Conservation (phyloP, 2,329 filamentous ascomycete species). For the Hymenoscyphus fructigenus region DNA sequence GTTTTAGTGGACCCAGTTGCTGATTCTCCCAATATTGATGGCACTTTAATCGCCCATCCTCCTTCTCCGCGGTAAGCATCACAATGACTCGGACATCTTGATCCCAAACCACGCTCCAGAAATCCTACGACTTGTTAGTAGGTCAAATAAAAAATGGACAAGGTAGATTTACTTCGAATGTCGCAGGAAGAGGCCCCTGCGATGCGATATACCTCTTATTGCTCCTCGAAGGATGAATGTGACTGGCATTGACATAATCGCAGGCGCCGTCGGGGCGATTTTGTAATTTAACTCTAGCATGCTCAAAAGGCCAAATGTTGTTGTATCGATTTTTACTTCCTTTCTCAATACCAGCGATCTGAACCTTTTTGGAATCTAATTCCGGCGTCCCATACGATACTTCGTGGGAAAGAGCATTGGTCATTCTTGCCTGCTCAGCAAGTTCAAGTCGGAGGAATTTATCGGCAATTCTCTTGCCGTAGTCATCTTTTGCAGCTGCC, state of each 20-base stretch:
- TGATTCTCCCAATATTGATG: slow-evolving; percentile 87
- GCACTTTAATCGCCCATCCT: slow-evolving; percentile 91
- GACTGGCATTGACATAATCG: slow-evolving; percentile 95
- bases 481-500: slow-evolving; percentile 64
- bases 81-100: slow-evolving; percentile 93
- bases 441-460: slow-evolving; percentile 83
- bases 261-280: slow-evolving; percentile 66
- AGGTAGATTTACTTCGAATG: slow-evolving; percentile 70
- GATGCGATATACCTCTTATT: slow-evolving; percentile 95
- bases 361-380: slow-evolving; percentile 46
- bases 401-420: slow-evolving; percentile 66
- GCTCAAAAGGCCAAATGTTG: slow-evolving; percentile 95
- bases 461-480: slow-evolving; percentile 77
- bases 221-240: slow-evolving; percentile 75
- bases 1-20: slow-evolving; percentile 73
- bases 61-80: slow-evolving; percentile 92
- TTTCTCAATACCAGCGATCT: slow-evolving; percentile 90
- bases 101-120: slow-evolving; percentile 97
- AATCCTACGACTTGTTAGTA: slow-evolving; percentile 61
- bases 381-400: slow-evolving; percentile 53
- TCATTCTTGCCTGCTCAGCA: slow-evolving; percentile 89
- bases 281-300: slow-evolving; percentile 79
- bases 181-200: slow-evolving; percentile 88
- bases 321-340: slow-evolving; percentile 96
- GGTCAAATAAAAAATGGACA: slow-evolving; percentile 10